Evolutionary conservation across 2,329 filamentous ascomycete species (phyloP), one percentile per base, ranked within the genome.

Genomic region (Ilyonectria robusta): DNA sequence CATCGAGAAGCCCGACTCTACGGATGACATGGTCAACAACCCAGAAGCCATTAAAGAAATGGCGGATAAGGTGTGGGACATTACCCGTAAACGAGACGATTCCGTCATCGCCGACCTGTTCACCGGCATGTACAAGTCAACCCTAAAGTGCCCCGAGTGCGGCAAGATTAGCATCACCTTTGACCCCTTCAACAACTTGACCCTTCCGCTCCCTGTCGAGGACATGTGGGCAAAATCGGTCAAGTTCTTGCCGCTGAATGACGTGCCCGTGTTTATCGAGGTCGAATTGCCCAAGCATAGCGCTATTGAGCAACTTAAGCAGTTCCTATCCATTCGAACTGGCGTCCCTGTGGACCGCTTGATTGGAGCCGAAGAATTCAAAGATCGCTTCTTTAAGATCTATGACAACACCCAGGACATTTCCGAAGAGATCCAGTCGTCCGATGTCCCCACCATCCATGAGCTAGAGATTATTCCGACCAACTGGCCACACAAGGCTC

Each of bases 101-200:
- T 98, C 96, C 0, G 92, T 98, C 46, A 93, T 98, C 72, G 95
- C 94, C 64, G 96, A 99, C 78, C 86, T 99, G 11, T 99, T 99
- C 80, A 97, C 94, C 23, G 96, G 96, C 70, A 94, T 98, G 87
- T 99, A 98, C 87, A 98, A 98, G 83, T 98, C 97, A 50, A 98
- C 95, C 0, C 88, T 99, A 70, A 92, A 96, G 70, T 99, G 96
- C 77, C 96, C 96, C 0, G 88, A 88, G 8, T 99, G 96, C 79
- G 88, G 92, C 73, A 99, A 98, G 83, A 93, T 98, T 81, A 98
- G 95, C 87, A 97, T 99, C 75, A 98, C 96, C 0, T 99, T 99
- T 77, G 96, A 99, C 78, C 96, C 96, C 0, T 99, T 97, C 85
- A 98, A 94, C 80, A 96, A 97, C 71, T 83, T 99, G 66, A 98